Base-by-base conservation (phyloP, 306 rosid species). In the Carpinus fangiana region DNA sequence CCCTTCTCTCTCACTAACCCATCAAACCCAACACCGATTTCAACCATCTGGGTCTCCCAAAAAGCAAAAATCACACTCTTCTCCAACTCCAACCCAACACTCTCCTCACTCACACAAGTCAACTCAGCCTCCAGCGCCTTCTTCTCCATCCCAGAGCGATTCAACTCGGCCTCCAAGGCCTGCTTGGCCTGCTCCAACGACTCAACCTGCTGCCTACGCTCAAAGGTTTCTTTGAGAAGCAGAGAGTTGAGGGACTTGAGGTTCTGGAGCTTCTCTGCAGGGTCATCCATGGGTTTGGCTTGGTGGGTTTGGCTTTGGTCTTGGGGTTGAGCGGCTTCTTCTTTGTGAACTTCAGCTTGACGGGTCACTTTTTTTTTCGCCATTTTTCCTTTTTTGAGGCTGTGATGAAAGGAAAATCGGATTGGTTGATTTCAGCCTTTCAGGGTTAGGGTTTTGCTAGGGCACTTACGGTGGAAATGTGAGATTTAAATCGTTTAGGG, bases 221-320 rank as follows among this genome's bases (percentile, higher is more conserved):
- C 81, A 3, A 61, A 1, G 21, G 97, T 85, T 82, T 92, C 90
- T 81, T 86, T 89, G 71, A 95, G 77, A 14, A 92, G 95, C 31
- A 81, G 38, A 13, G 84, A 66, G 71, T 92, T 95, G 78, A 92
- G 88, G n/a, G 88, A 78, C 81, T 89, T 92, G 82, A 94, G 92
- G 55, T 54, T 89, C 80, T 81, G 79, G 43, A 94, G 60, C 88
- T 92, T 89, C 50, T 77, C 78, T 0, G 82, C 60, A 21, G 91
- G 26, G 74, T 80, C 88, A 18, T 84, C 90, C 79, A 79, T 72
- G 67, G 85, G 38, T 36, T 83, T 11, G 31, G 86, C n/a, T 0
- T 61, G 57, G 69, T 23, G 75, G 68, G 73, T 13, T 7, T 73
- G 47, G 53, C 57, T 31, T 59, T 38, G 20, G 8, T 51, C 17